Base-by-base conservation (phyloP, 1,284 basidiomycete species). In the Schizopora paradoxa region DNA sequence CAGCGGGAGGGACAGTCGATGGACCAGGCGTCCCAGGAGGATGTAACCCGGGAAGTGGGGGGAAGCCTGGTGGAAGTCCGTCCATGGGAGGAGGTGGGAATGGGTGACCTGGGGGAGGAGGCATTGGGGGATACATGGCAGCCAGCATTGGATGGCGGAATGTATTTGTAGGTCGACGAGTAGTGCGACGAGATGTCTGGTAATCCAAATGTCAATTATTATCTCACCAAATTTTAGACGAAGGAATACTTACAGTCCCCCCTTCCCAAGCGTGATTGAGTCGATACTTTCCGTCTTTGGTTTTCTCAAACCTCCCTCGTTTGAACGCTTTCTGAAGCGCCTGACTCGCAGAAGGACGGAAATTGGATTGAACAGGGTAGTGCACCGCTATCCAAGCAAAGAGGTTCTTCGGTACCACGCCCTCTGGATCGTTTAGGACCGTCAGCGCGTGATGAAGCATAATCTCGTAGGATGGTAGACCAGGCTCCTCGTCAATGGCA, bases 291-390 rank as follows among this genome's bases (percentile, higher is more conserved):
- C 85, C 83, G 39, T 72, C 73, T 7, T 64, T 69, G 41, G 73
- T 74, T 61, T 90, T 90, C 59, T 85, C 79, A 42, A 90, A 69
- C 16, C 86, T 67, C 6, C 86, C 86, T 39, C 86, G 70, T 59
- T 80, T 86, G 62, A 69, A 87, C 2, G 86, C 86, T 55, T 89
- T 89, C 61, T 88, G 85, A 48, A 90, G 64, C 4, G 87, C 86
- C 60, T 90, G 86, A 57, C 85, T 86, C 4, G 86, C 87, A 3
- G 83, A 87, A 1, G 86, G 86, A 22, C 86, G 71, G 57, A 90
- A 90, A 64, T 90, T 90, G n/a, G 74, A 78, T 59, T 89, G 86
- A 5, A 90, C 59, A n/a, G 87, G 86, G 60, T 87, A 90, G 33
- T 76, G 73, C 37, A 73, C 66, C 2, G 79, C 79, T 82, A 90